phyloP scores from a whole-genome alignment of 148 eudicot genomes.

The Nyssa sinensis region DNA sequence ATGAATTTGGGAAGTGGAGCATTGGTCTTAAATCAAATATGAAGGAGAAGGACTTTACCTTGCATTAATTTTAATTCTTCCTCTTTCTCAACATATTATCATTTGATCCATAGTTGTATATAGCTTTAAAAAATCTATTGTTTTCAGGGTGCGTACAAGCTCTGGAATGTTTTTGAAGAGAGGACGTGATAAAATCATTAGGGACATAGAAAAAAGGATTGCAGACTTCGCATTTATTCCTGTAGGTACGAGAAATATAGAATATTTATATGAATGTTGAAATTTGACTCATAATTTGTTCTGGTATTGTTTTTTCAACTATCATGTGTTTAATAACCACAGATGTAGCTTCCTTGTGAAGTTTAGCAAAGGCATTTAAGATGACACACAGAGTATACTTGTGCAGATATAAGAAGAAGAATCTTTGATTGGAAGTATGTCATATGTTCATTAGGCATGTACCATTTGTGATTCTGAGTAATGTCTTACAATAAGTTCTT shows the following conservation, averaged over 20 bases:
- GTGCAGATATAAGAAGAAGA: background rate
- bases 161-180: constrained; percentile 77
- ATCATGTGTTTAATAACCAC: background rate
- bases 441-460: background rate
- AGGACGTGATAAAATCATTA: constrained; percentile 64
- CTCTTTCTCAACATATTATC: background rate
- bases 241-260: constrained; percentile 48
- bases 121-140: too few relatives aligned
- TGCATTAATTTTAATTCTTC: background rate
- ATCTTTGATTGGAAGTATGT: background rate
- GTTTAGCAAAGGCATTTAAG: background rate
- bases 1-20: too few relatives aligned
- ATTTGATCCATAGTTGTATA: background rate
- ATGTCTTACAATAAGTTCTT: background rate
- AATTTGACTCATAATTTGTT: background rate
- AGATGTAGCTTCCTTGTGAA: background rate
- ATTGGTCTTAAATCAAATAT: too few relatives aligned
- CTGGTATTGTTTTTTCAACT: background rate
- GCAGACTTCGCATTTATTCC: constrained; percentile 84
- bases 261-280: background rate
- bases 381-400: background rate
- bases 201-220: constrained; percentile 71
- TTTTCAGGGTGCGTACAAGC: constrained; percentile 92
- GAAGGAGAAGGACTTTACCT: background rate
- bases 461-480: background rate